Percentiles rank a stretch among this genome's conserved stretches.
Evolutionary conservation across 176 grass and related monocot genomes (phyloP).

Genomic region (Musa acuminata): DNA sequence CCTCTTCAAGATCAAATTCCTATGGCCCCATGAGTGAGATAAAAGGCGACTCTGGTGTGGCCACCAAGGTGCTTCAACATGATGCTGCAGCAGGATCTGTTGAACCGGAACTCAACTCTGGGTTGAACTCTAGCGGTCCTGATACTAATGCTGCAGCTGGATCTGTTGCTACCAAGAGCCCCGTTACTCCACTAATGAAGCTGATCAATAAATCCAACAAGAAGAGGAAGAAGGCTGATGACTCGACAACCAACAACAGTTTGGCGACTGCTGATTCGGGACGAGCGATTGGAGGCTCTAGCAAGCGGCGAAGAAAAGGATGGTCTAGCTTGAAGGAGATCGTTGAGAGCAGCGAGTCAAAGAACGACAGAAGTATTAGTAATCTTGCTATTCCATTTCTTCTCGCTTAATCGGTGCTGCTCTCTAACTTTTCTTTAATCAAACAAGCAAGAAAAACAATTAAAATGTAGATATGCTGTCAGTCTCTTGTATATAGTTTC

Average conservation of each 20-base stretch:
- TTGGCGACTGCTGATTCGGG: conserved; percentile 14
- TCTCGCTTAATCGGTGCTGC: not conserved
- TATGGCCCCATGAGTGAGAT: not conserved
- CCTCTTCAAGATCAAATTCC: conserved; percentile 9
- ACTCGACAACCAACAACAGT: conserved; percentile 23
- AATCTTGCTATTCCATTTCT: conserved; percentile 59
- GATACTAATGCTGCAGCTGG: conserved; percentile 13
- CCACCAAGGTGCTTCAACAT: not conserved
- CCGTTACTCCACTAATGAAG: conserved; percentile 16
- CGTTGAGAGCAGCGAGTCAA: conserved; percentile 39
- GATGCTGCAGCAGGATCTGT: conserved; percentile 2
- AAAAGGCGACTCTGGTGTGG: not conserved
- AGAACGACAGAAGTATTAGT: conserved; percentile 41
- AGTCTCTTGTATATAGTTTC: too few species aligned
- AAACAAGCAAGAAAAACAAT: too few species aligned
- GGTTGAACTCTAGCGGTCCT: conserved; percentile 23
- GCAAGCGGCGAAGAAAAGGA: conserved; percentile 61
- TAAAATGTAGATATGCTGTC: too few species aligned
- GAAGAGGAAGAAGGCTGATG: conserved; percentile 19
- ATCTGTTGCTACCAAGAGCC: conserved; percentile 3
- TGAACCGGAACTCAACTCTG: not conserved
- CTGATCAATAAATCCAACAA: conserved; percentile 6
- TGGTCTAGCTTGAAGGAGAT: conserved; percentile 74
- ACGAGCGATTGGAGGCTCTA: conserved; percentile 30
- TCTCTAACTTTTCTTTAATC: too few species aligned